Evolutionary conservation across 768 basidiomycete genomes (phyloP).

Genomic region (Xerocomus potaroensis): DNA sequence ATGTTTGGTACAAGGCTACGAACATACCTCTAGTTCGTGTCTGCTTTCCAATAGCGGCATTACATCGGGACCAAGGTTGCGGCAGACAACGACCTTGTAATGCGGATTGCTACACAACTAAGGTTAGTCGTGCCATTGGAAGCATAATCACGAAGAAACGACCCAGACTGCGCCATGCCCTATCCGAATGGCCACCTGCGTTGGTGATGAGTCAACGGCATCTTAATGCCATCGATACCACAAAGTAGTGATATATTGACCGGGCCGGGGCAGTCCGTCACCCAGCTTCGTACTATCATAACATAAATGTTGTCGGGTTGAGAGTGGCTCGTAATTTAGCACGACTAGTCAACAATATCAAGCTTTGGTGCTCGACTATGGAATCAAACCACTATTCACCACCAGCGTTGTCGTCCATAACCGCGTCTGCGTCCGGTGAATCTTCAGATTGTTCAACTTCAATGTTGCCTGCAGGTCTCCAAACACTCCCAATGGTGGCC

Average conservation of each 20-base stretch:
- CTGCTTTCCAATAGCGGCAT: constrained; percentile 53
- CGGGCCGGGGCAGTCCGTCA: no score
- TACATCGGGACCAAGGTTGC: constrained; percentile 58
- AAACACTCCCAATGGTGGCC: constrained; percentile 76
- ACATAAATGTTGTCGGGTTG: no score
- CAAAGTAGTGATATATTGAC: no score
- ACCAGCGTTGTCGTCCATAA: constrained; percentile 40
- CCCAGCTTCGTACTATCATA: no score
- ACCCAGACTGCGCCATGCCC: constrained; percentile 31
- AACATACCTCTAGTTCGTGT: constrained; percentile 50
- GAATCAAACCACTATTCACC: constrained; percentile 27
- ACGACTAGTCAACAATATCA: no score
- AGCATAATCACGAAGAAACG: constrained; percentile 10
- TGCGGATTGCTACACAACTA: constrained; percentile 16
- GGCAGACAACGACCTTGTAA: constrained; percentile 51
- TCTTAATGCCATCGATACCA: background rate
- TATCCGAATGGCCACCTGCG: background rate
- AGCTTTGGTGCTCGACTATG: no score
- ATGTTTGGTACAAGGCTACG: background rate
- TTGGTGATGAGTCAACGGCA: background rate
- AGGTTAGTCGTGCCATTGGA: constrained; percentile 23
- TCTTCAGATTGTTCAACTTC: constrained; percentile 73
- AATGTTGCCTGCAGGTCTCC: constrained; percentile 78
- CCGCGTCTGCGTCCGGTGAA: constrained; percentile 37
- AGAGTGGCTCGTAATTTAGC: no score